Percentiles rank a stretch among this genome's conserved stretches.
Evolutionary conservation across 805 yeast genomes (phyloP).

Genomic region (Lipomyces kockii): DNA sequence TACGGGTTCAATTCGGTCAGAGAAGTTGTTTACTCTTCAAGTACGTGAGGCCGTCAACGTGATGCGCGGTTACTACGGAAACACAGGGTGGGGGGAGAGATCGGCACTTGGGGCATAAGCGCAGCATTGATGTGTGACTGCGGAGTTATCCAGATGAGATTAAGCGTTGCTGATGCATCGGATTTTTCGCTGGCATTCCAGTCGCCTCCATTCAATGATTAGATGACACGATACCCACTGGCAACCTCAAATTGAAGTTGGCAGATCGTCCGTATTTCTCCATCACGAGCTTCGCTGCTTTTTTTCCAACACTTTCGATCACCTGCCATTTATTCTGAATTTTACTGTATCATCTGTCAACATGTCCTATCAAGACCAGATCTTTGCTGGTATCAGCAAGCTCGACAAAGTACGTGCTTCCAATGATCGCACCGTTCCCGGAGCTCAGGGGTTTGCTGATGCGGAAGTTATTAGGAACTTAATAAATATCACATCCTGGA

Average conservation of each 20-base stretch:
- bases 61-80: background rate
- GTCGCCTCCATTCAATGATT: too few species aligned
- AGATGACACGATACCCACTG: background rate
- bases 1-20: background rate
- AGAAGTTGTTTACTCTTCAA: background rate
- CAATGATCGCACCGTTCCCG: background rate
- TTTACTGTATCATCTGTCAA: background rate
- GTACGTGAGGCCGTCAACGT: background rate
- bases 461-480: slow-evolving; percentile 41
- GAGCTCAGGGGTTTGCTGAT: background rate
- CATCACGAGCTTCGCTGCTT: background rate
- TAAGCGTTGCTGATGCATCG: too few species aligned
- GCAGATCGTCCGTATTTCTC: background rate
- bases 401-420: slow-evolving; percentile 39
- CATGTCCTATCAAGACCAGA: slow-evolving; percentile 41
- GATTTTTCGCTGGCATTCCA: too few species aligned
- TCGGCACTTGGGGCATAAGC: background rate
- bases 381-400: slow-evolving; percentile 39
- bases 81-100: background rate
- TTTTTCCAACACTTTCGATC: background rate
- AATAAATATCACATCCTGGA: slow-evolving; percentile 43
- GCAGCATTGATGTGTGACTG: background rate
- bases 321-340: background rate
- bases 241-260: background rate
- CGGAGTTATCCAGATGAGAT: too few species aligned